These are phyloP conservation scores for Lumnitzera littorea DNA, from an alignment of 345 rosid species.

Conservation along the genomic window DNA sequence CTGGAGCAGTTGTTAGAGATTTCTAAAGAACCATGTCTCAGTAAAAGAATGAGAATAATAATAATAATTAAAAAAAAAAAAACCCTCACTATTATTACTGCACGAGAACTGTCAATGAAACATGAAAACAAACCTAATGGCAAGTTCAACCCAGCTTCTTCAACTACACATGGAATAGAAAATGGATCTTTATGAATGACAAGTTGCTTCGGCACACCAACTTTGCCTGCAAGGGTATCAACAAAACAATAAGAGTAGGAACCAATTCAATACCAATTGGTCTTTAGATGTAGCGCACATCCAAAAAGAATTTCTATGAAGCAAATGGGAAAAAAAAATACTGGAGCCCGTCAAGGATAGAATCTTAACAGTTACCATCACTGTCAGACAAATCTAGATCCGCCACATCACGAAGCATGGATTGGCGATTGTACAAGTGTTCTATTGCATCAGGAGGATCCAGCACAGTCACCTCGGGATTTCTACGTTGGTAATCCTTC, in stretches of 20 bases:
- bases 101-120: not conserved
- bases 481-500: constrained; percentile 65
- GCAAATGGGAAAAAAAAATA: no score
- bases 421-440: constrained; percentile 62
- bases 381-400: constrained; percentile 54
- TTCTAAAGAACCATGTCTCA: no score
- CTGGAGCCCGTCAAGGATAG: no score
- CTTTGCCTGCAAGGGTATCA: constrained; percentile 42
- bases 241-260: constrained; percentile 3
- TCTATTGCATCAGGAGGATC: constrained; percentile 84
- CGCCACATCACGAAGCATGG: constrained; percentile 81
- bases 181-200: constrained; percentile 51
- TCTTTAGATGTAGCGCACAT: not conserved
- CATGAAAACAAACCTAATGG: constrained; percentile 48
- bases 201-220: constrained; percentile 71
- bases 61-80: no score
- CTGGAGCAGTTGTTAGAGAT: no score
- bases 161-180: constrained; percentile 50
- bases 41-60: no score
- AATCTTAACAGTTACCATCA: constrained; percentile 27
- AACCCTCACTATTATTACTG: no score
- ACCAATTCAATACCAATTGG: constrained; percentile 10
- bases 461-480: constrained; percentile 73
- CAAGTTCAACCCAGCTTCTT: constrained; percentile 58
- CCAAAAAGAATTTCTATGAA: not conserved